These are phyloP conservation scores for Sugiyamaella castrensis DNA, from an alignment of 1,139 yeast genomes.

Conservation along the genomic window DNA sequence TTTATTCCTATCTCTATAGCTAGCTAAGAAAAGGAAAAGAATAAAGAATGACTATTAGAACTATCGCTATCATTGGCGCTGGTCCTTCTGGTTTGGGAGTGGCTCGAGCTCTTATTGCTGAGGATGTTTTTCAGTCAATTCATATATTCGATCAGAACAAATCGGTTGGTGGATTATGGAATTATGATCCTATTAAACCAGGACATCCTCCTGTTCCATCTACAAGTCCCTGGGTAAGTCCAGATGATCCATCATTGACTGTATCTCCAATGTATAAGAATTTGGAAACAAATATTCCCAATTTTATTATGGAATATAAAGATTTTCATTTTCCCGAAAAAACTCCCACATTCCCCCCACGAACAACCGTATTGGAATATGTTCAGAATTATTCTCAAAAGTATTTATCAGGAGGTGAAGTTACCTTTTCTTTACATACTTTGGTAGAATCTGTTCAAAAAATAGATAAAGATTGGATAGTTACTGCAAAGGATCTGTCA, in stretches of 20 bases:
- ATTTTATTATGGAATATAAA: constrained; percentile 54
- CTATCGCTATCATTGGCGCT: constrained; percentile 48
- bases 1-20: neutral
- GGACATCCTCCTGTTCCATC: constrained; percentile 23
- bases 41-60: neutral
- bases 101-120: constrained; percentile 51
- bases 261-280: constrained; percentile 48
- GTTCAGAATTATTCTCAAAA: constrained; percentile 44
- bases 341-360: constrained; percentile 49
- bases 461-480: constrained; percentile 22
- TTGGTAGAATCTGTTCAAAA: constrained; percentile 39
- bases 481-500: constrained; percentile 25
- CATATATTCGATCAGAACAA: constrained; percentile 52
- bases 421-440: constrained; percentile 40
- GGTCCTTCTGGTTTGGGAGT: constrained; percentile 68
- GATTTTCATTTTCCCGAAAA: constrained; percentile 47
- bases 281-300: constrained; percentile 63
- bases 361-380: constrained; percentile 49
- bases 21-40: neutral
- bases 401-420: constrained; percentile 35
- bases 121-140: constrained; percentile 44
- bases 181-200: constrained; percentile 21
- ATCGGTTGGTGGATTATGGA: constrained; percentile 54
- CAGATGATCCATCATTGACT: constrained; percentile 29
- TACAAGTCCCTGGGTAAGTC: constrained; percentile 23